A percentile compares a stretch with the other conserved stretches of the same genome.
phyloP scores from a whole-genome alignment of 176 grass and related monocot species.

The Calamus simplicifolius region DNA sequence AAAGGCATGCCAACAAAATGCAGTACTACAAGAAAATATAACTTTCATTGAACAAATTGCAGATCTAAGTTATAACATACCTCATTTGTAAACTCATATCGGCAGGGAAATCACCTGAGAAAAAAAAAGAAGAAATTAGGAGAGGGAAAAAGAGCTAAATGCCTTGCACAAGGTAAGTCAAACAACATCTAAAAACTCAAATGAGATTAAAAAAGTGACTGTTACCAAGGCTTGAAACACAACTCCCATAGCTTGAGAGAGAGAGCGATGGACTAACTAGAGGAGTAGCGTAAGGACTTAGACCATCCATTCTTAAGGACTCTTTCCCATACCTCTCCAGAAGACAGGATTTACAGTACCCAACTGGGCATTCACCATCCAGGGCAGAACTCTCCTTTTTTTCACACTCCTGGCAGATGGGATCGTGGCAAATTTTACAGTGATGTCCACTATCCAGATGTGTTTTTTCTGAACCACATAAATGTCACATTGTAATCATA shows the following conservation, averaged over 20 bases:
- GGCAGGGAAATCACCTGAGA: slow-evolving; percentile 8
- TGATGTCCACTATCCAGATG: not conserved
- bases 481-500: slow-evolving; percentile 8
- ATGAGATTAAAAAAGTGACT: not conserved
- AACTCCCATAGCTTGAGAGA: slow-evolving; percentile 6
- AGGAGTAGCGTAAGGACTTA: slow-evolving; percentile 2
- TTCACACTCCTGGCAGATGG: not conserved
- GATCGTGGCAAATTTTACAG: not conserved
- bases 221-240: slow-evolving; percentile 8
- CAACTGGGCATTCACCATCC: not conserved
- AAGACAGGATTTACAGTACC: not conserved
- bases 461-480: not conserved
- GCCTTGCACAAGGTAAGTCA: no score
- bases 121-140: not conserved
- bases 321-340: not conserved
- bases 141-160: not conserved
- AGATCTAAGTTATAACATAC: not conserved
- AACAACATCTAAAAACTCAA: not conserved
- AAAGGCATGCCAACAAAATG: no score
- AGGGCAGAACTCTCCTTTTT: not conserved
- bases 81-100: slow-evolving; percentile 2
- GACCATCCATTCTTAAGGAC: slow-evolving; percentile 5
- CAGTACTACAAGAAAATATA: no score
- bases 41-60: no score
- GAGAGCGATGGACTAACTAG: not conserved